Percentiles rank a stretch among this genome's conserved stretches.
phyloP scores from a whole-genome alignment of 148 eudicot genomes.

The Spergularia marina region DNA sequence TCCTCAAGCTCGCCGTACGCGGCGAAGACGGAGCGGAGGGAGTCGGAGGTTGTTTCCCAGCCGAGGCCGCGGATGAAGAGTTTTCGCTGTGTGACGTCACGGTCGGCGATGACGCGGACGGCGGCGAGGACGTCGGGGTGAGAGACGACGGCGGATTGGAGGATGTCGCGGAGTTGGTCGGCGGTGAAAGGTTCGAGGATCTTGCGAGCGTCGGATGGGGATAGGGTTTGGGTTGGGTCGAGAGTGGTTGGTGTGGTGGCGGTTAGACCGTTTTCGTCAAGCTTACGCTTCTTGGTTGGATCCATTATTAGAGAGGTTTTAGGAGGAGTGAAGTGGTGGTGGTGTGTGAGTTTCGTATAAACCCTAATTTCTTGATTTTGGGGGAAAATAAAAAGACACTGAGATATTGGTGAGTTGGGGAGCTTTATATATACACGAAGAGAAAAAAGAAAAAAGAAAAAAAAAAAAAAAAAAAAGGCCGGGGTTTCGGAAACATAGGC shows the following conservation, averaged over 20 bases:
- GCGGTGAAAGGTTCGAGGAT: conserved; percentile 57
- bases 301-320: conserved; percentile 41
- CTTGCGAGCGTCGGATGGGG: conserved; percentile 49
- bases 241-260: background rate
- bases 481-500: background rate
- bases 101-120: conserved; percentile 62
- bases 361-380: conserved; percentile 12
- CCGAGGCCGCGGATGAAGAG: conserved; percentile 77
- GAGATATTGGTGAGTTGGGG: background rate
- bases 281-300: conserved; percentile 69
- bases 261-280: conserved; percentile 57
- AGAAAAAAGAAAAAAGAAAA: too few species aligned
- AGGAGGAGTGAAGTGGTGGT: background rate
- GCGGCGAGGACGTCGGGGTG: conserved; percentile 59
- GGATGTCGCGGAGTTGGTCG: conserved; percentile 61
- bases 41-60: conserved; percentile 68
- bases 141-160: conserved; percentile 39
- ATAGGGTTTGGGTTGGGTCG: conserved; percentile 29
- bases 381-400: background rate
- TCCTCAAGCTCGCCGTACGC: conserved; percentile 65
- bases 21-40: conserved; percentile 39
- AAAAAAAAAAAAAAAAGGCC: background rate
- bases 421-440: background rate
- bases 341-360: background rate
- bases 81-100: conserved; percentile 57